phyloP scores from a whole-genome alignment of 345 rosid species.

The Erucastrum elatum region DNA sequence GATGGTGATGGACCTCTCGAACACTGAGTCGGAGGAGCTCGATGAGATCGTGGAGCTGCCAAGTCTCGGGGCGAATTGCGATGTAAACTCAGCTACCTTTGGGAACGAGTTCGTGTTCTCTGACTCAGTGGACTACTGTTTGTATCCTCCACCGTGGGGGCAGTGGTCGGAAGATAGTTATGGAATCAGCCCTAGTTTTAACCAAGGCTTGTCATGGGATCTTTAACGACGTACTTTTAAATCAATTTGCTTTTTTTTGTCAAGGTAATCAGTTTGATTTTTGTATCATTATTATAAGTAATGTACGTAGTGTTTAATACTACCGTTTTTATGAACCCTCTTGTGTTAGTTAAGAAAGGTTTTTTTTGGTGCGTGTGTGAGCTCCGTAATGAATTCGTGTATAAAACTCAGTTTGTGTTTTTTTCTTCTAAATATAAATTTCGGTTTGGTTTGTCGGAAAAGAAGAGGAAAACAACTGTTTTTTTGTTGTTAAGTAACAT shows the following conservation, averaged over 20 bases:
- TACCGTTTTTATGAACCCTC: conserved; percentile 13
- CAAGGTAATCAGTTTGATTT: not conserved
- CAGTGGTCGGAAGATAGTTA: conserved; percentile 43
- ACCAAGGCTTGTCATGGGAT: conserved; percentile 30
- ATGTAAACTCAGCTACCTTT: conserved; percentile 33
- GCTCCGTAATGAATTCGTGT: conserved; percentile 38
- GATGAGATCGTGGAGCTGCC: conserved; percentile 83
- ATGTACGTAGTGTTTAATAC: conserved; percentile 14
- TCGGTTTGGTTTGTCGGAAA: conserved; percentile 37
- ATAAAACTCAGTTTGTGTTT: conserved; percentile 26
- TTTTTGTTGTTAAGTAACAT: not conserved
- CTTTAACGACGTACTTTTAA: conserved; percentile 3
- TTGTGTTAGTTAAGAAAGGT: conserved; percentile 10
- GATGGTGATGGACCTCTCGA: conserved; percentile 48
- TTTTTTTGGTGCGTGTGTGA: conserved; percentile 29
- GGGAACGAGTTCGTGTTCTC: conserved; percentile 50
- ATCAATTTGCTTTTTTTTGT: not conserved
- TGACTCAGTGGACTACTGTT: conserved; percentile 51
- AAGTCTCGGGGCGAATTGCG: conserved; percentile 53
- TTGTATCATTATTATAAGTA: conserved; percentile 5
- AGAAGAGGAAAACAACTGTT: conserved; percentile 11
- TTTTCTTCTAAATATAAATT: not conserved
- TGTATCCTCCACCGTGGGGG: conserved; percentile 50
- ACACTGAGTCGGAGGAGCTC: conserved; percentile 60
- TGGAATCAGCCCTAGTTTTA: conserved; percentile 27